phyloP scores from a whole-genome alignment of 2,329 filamentous ascomycete genomes.

The Sporothrix brasiliensis region DNA sequence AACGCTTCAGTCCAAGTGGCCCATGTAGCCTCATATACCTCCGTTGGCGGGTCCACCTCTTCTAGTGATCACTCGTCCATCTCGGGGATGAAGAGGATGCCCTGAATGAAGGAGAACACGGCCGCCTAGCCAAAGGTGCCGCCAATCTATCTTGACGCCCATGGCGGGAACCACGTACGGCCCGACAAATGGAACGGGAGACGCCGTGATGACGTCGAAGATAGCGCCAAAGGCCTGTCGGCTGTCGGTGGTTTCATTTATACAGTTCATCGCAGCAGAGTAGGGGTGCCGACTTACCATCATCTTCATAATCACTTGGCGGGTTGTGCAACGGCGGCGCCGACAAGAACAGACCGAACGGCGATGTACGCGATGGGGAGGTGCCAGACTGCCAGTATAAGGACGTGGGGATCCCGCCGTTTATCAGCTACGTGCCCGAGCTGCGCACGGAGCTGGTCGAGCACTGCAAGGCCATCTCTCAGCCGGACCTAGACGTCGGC shows the following conservation, averaged over 20 bases:
- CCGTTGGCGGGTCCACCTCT: slow-evolving; percentile 25
- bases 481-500: slow-evolving; percentile 49
- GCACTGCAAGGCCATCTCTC: slow-evolving; percentile 49
- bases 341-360: slow-evolving; percentile 33
- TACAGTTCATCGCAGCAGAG: not conserved
- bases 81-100: slow-evolving; percentile 34
- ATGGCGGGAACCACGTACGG: slow-evolving; percentile 32
- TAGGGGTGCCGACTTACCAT: slow-evolving; percentile 16
- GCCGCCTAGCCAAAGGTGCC: slow-evolving; percentile 33
- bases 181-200: slow-evolving; percentile 31
- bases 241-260: slow-evolving; percentile 5
- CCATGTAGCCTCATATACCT: too few relatives aligned
- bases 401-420: slow-evolving; percentile 48
- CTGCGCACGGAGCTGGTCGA: slow-evolving; percentile 48
- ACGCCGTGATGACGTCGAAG: slow-evolving; percentile 30
- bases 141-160: slow-evolving; percentile 34
- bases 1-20: too few relatives aligned
- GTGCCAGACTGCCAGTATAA: slow-evolving; percentile 38
- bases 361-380: slow-evolving; percentile 35
- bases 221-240: too few relatives aligned
- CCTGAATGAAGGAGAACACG: too few relatives aligned
- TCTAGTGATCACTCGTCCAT: slow-evolving; percentile 31
- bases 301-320: slow-evolving; percentile 41
- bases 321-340: slow-evolving; percentile 50
- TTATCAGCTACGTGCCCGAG: slow-evolving; percentile 48